Base-by-base conservation (phyloP, 2,329 filamentous ascomycete species). In the Didymellaceae sp. region DNA sequence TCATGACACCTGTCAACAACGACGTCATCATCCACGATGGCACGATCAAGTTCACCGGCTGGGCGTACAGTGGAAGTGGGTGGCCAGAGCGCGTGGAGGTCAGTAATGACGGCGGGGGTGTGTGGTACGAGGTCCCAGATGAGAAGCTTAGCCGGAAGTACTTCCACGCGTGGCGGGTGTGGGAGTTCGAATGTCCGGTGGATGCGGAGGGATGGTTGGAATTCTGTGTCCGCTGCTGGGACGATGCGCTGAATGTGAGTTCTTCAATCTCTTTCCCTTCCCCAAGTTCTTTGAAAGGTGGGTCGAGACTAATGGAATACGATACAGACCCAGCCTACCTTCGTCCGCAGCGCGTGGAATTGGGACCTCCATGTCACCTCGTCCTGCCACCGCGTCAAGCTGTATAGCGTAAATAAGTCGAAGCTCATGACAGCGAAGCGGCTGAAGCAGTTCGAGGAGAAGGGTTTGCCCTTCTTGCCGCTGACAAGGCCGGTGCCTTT, bases 361-460 rank as follows among this genome's bases (percentile, higher is more conserved):
- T 87, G 84, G 83, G 85, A 82, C 13, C 69, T 88, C 16, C 85
- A 87, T 61, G 84, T 88, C 3, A 88, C 85, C 0, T 82, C 78
- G 6, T 83, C 79, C 0, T 85, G 81, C 48, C 86, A 87, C 54
- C 76, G 83, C 1, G 77, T 87, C 58, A 65, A 65, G 26, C 16
- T 65, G 16, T 88, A 86, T 67, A 87, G 84, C 58, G 78, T 87
- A 43, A 87, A 87, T 68, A 77, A 72, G 58, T 74, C 70, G 2
- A 77, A 73, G 26, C 75, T 78, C 1, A 55, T 57, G 2, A 87
- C 84, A 0, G 76, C 74, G 14, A 70, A 69, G 24, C 73, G 83
- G 0, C 69, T 87, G 13, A 77, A 78, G 33, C 67, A 79, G 54
- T 74, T 87, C 22, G 78, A 85, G 50, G 68, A 78, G 13, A 70